Evolutionary conservation across 495 filamentous ascomycete species (phyloP).

Genomic region (Bombardia bombarda): DNA sequence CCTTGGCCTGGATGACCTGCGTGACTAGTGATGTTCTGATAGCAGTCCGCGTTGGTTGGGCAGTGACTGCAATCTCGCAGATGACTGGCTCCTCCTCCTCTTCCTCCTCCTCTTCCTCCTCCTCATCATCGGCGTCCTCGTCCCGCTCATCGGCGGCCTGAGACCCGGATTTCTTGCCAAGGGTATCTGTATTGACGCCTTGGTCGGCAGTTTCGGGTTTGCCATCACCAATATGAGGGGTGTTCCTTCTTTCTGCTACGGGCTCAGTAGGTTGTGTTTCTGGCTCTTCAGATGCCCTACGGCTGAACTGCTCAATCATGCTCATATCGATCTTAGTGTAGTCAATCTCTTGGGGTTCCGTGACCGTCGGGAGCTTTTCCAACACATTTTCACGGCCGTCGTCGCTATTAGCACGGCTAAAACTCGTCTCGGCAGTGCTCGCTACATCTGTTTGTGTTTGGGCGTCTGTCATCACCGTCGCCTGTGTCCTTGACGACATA

Average conservation of each 20-base stretch:
- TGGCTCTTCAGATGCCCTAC: slow-evolving; percentile 11
- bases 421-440: slow-evolving; percentile 40
- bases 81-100: slow-evolving; percentile 45
- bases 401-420: slow-evolving; percentile 40
- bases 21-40: slow-evolving; percentile 42
- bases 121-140: slow-evolving; percentile 33
- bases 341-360: slow-evolving; percentile 42
- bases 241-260: too few species aligned
- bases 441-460: slow-evolving; percentile 46
- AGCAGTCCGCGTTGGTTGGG: slow-evolving; percentile 38
- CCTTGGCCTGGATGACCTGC: slow-evolving; percentile 40
- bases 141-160: slow-evolving; percentile 19
- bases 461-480: slow-evolving; percentile 53
- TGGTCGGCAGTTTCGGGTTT: not conserved
- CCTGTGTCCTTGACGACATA: slow-evolving; percentile 47
- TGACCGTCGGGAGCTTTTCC: slow-evolving; percentile 28
- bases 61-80: slow-evolving; percentile 39
- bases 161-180: not conserved
- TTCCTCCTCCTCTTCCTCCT: slow-evolving; percentile 40
- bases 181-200: not conserved
- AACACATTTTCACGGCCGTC: slow-evolving; percentile 30
- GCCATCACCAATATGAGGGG: too few species aligned
- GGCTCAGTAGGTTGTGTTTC: too few species aligned
- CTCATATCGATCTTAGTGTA: slow-evolving; percentile 47
- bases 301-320: slow-evolving; percentile 27